These are phyloP conservation scores for Solanum stenotomum DNA, from an alignment of 257 asterid species.

Conservation along the genomic window DNA sequence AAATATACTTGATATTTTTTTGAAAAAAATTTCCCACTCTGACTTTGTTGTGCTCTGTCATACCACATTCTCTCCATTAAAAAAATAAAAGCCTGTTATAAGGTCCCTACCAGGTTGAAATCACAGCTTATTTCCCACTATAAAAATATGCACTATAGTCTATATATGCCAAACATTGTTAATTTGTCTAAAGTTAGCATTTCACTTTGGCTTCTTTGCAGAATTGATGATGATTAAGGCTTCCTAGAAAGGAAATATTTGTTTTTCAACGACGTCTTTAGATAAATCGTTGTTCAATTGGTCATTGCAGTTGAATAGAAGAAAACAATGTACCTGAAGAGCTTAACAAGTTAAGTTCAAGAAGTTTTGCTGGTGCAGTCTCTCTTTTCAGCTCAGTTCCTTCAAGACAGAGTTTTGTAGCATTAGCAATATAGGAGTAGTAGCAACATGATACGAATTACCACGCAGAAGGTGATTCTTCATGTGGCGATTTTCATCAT, in stretches of 20 bases:
- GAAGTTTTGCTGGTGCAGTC: neutral
- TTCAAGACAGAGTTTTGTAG: neutral
- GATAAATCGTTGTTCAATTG: neutral
- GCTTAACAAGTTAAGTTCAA: neutral
- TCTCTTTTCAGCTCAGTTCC: neutral
- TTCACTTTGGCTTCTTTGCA: constrained; percentile 27
- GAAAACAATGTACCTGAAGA: neutral
- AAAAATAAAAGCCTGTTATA: constrained; percentile 33
- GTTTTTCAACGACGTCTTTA: neutral
- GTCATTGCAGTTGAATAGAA: neutral
- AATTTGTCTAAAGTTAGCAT: constrained; percentile 18
- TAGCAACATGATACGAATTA: constrained; percentile 7
- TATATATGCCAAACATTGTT: constrained; percentile 20
- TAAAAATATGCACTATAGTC: constrained; percentile 7
- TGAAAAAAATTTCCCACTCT: constrained; percentile 8
- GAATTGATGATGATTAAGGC: constrained; percentile 8
- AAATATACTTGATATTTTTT: neutral
- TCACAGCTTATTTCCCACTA: constrained; percentile 4
- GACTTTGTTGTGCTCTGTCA: constrained; percentile 22
- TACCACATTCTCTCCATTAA: constrained; percentile 26
- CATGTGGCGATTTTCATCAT: constrained; percentile 13
- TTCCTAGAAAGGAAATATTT: constrained; percentile 5
- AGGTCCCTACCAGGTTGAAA: constrained; percentile 43
- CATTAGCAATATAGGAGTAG: neutral
- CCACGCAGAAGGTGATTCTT: constrained; percentile 17